Conservation (phyloP, 2,329 filamentous ascomycete species). For the Whalleya microplaca region DNA sequence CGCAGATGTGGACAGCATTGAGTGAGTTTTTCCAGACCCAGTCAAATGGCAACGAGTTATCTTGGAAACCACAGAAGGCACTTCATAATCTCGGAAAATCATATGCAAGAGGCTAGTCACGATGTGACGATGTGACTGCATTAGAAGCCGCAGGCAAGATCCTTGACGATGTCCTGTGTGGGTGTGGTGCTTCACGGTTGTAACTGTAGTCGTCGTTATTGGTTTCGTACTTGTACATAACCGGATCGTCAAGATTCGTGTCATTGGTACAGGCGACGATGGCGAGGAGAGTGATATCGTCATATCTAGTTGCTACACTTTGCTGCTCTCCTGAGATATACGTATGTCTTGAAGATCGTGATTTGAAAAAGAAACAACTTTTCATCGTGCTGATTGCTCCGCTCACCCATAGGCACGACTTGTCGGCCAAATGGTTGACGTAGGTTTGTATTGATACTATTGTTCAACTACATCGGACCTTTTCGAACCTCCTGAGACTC, state of each 20-base stretch:
- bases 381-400: neutral
- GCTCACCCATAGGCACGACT: neutral
- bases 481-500: conserved; percentile 3
- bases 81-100: conserved; percentile 43
- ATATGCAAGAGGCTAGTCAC: conserved; percentile 41
- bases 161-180: conserved; percentile 22
- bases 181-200: conserved; percentile 19
- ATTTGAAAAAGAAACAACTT: too few species aligned
- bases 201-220: conserved; percentile 12
- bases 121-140: conserved; percentile 37
- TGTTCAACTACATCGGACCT: neutral
- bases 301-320: neutral
- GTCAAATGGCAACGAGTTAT: conserved; percentile 46
- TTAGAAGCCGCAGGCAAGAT: conserved; percentile 34
- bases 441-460: neutral
- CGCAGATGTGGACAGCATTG: conserved; percentile 11
- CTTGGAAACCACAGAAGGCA: conserved; percentile 26
- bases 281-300: neutral
- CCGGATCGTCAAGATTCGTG: neutral
- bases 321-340: neutral
- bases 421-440: neutral
- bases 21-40: conserved; percentile 35
- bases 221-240: conserved; percentile 26
- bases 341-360: neutral
- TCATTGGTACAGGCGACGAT: neutral